phyloP scores from a whole-genome alignment of 352 stramenopile genomes.

The Phytophthora cryptogea region DNA sequence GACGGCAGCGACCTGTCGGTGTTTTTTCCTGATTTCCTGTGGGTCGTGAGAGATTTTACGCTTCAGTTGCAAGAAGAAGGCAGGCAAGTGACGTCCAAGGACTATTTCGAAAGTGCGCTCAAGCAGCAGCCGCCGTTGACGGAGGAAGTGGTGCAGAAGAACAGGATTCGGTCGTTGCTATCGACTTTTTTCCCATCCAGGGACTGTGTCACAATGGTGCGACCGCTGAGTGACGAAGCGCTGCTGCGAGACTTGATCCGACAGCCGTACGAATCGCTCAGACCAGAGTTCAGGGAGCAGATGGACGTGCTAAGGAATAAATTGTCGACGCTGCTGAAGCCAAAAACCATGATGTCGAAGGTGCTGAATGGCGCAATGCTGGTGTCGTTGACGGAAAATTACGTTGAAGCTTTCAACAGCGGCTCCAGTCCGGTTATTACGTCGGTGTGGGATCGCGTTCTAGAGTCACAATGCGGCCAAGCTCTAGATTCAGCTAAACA shows the following conservation, averaged over 20 bases:
- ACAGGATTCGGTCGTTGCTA: constrained; percentile 62
- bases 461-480: constrained; percentile 70
- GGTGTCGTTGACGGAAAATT: constrained; percentile 64
- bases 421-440: constrained; percentile 77
- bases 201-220: constrained; percentile 82
- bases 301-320: constrained; percentile 65
- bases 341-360: constrained; percentile 70
- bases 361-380: constrained; percentile 71
- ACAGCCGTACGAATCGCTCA: constrained; percentile 61
- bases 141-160: constrained; percentile 62
- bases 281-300: constrained; percentile 65
- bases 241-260: constrained; percentile 55
- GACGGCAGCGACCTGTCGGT: constrained; percentile 46
- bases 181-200: constrained; percentile 72
- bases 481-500: constrained; percentile 63
- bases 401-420: constrained; percentile 70
- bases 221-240: constrained; percentile 68
- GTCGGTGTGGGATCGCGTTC: constrained; percentile 81
- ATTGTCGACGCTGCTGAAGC: constrained; percentile 55
- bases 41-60: constrained; percentile 83
- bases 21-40: constrained; percentile 78
- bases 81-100: constrained; percentile 51
- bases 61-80: constrained; percentile 68
- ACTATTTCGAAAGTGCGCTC: constrained; percentile 80
- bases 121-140: constrained; percentile 55